Evolutionary conservation across 768 basidiomycete species (phyloP), one percentile per base, ranked within the genome.

Genomic region (Russula earlei): DNA sequence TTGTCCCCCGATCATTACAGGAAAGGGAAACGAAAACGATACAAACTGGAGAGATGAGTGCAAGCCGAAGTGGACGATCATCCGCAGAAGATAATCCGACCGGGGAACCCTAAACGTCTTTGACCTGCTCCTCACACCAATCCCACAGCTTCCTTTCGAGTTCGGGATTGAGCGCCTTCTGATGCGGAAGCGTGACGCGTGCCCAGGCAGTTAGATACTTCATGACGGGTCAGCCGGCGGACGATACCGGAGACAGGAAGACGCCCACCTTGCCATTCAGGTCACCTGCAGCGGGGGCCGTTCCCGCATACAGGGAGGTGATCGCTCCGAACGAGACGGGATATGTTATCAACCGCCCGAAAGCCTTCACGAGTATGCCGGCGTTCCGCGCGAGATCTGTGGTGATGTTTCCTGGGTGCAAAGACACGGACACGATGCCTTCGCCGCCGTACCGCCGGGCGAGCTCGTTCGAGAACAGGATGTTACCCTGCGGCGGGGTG

Each of bases 131-230:
- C 17, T 50, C 49, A 29, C 37, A 50, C 49, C 49, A 49, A 19
- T 40, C 49, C 49, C 49, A 50, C 37, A 50, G 7, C 29, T 40
- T 40, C n/a, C 40, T 40, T 17, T 3, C 49, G 11, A 50, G 49
- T 25, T 50, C 49, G 3, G 25, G 10, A 29, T 50, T 37, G n/a
- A 40, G 49, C 1, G 49, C 49, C 10, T 29, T 40, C 49, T 50
- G 17, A 20, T 50, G 49, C 12, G 49, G 49, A 8, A 20, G 49
- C 49, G 49, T 40, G n/a, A 40, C 49, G 37, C 49, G 49, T 38
- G 49, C 49, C 49, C 49, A 49, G n/a, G 36, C 36, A 27, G 49
- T 49, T 17, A 49, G 36, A 27, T 49, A 49, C 49, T 49, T 11
- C 25, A 38, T n/a, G 25, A n/a, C 5, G 3, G 12, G 17, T 3